phyloP scores from a whole-genome alignment of 352 stramenopile species.

The Phytophthora syringae region DNA sequence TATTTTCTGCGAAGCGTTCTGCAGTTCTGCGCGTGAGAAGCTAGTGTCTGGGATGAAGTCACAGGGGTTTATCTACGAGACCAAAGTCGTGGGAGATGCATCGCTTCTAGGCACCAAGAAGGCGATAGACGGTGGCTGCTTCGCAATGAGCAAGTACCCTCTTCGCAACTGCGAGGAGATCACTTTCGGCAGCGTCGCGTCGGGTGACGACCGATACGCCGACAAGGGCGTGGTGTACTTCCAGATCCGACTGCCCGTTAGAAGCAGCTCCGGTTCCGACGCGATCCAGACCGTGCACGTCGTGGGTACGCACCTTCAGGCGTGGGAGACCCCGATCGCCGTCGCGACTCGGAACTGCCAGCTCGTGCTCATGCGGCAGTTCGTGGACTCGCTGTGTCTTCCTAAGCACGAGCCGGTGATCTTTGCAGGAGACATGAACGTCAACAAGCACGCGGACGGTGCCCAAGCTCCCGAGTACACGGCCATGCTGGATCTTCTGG shows the following conservation, averaged over 20 bases:
- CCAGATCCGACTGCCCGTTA: conserved; percentile 37
- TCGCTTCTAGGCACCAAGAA: conserved; percentile 66
- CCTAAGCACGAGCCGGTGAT: conserved; percentile 56
- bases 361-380: conserved; percentile 51
- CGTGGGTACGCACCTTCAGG: conserved; percentile 71
- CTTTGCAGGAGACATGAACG: conserved; percentile 69
- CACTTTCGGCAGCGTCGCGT: conserved; percentile 60
- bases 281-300: conserved; percentile 53
- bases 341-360: conserved; percentile 50
- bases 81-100: conserved; percentile 59
- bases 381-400: conserved; percentile 55
- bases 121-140: conserved; percentile 64
- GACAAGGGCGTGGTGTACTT: conserved; percentile 79
- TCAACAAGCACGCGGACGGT: conserved; percentile 49
- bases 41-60: conserved; percentile 72
- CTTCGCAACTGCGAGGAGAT: conserved; percentile 62
- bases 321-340: conserved; percentile 61
- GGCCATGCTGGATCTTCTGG: conserved; percentile 54
- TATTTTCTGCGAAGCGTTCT: conserved; percentile 81
- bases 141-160: conserved; percentile 75
- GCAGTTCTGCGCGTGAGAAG: conserved; percentile 43
- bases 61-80: conserved; percentile 72
- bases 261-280: conserved; percentile 7
- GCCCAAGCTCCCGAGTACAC: conserved; percentile 42
- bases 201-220: conserved; percentile 64